phyloP scores from a whole-genome alignment of 371 early-diverging fungal species.

The Phascolomyces articulosus region DNA sequence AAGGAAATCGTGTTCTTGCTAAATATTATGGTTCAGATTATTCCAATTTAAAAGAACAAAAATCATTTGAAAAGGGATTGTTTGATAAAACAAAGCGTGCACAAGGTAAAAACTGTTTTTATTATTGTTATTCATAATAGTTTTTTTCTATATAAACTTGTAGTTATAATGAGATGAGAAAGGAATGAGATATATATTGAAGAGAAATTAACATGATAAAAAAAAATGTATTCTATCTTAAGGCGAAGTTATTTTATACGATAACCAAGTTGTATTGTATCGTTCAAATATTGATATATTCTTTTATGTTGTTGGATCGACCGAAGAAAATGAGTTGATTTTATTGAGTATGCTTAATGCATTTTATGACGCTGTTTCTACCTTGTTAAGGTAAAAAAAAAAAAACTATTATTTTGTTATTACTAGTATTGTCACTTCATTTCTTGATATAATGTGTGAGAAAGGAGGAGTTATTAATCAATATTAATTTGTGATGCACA shows the following conservation, averaged over 20 bases:
- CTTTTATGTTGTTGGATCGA: constrained; percentile 89
- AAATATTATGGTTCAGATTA: constrained; percentile 83
- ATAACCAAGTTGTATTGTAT: constrained; percentile 89
- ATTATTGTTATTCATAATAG: no score
- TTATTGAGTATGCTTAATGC: constrained; percentile 78
- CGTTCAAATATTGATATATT: constrained; percentile 85
- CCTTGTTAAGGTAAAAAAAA: constrained; percentile 80
- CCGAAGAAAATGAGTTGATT: constrained; percentile 95
- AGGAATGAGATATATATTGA: not conserved
- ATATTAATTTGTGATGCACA: no score
- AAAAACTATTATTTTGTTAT: no score
- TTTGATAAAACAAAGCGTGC: constrained; percentile 87
- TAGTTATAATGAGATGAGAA: not conserved
- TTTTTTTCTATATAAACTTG: not conserved
- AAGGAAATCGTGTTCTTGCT: constrained; percentile 90
- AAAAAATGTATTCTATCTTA: not conserved
- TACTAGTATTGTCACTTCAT: no score
- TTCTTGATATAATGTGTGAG: no score
- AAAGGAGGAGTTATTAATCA: no score
- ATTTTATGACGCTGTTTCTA: constrained; percentile 84
- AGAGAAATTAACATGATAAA: constrained; percentile 4
- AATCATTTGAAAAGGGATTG: constrained; percentile 88
- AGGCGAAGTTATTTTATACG: constrained; percentile 90
- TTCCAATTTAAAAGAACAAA: constrained; percentile 81
- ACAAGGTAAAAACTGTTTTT: constrained; percentile 40